phyloP scores from a whole-genome alignment of 169 alveolate species.

The Neospora caninum region DNA sequence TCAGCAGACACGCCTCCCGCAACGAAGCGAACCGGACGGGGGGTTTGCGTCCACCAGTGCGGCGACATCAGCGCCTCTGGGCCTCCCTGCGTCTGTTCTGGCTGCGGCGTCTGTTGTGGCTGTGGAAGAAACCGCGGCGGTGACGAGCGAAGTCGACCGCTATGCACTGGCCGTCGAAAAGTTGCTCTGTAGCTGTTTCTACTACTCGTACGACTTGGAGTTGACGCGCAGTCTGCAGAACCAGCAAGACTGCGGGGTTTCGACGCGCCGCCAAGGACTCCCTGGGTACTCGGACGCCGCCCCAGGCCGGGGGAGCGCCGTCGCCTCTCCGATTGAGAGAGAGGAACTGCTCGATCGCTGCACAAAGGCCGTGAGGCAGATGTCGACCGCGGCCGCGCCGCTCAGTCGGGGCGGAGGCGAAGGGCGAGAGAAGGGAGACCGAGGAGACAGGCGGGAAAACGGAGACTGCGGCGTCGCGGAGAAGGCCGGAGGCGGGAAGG shows the following conservation, averaged over 20 bases:
- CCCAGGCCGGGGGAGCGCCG: not conserved
- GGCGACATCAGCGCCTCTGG: too few species aligned
- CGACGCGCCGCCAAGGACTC: conserved; percentile 26
- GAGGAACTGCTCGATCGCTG: not conserved
- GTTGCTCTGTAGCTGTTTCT: conserved; percentile 50
- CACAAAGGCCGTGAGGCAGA: not conserved
- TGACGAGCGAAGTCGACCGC: conserved; percentile 17
- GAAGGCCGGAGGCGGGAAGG: not conserved
- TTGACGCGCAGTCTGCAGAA: conserved; percentile 64
- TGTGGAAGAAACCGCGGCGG: not conserved
- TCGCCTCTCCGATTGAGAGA: not conserved
- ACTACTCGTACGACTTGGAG: conserved; percentile 57
- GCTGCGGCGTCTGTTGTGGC: not conserved
- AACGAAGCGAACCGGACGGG: too few species aligned
- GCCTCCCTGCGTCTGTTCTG: not conserved
- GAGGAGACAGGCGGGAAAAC: not conserved
- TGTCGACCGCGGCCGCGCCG: too few species aligned
- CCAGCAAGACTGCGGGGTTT: conserved; percentile 33
- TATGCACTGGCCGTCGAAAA: conserved; percentile 41
- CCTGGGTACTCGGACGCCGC: conserved; percentile 35
- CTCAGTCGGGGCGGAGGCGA: too few species aligned
- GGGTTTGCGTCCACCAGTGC: too few species aligned
- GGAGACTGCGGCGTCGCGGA: not conserved
- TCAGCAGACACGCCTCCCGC: too few species aligned
- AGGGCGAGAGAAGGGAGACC: too few species aligned